phyloP scores from a whole-genome alignment of 2,329 filamentous ascomycete genomes.

The Penicillium polonicum region DNA sequence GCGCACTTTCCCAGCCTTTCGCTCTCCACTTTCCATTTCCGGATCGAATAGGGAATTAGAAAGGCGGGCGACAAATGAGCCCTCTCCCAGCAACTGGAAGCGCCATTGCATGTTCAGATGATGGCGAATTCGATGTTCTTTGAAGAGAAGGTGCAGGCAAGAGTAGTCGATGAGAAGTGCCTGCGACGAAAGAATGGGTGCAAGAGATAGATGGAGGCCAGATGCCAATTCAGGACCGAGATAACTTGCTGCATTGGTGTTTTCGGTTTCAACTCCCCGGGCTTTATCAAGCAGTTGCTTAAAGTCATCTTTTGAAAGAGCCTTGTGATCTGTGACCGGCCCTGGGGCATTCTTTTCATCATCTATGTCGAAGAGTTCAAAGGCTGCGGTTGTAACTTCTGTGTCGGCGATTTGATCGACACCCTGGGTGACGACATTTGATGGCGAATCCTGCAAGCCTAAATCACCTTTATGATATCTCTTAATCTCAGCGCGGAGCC shows the following conservation, averaged over 20 bases:
- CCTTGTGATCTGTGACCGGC: constrained; percentile 24
- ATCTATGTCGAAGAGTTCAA: constrained; percentile 40
- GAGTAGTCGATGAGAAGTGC: constrained; percentile 73
- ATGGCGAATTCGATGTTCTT: constrained; percentile 65
- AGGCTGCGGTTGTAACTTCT: constrained; percentile 23
- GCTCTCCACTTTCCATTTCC: constrained; percentile 75
- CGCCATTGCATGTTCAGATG: constrained; percentile 74
- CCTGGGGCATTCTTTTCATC: constrained; percentile 25
- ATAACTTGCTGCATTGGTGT: constrained; percentile 9
- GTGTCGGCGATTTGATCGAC: not conserved
- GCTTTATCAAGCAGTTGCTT: constrained; percentile 29
- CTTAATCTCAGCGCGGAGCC: constrained; percentile 39
- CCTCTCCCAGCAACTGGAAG: constrained; percentile 83
- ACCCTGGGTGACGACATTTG: not conserved
- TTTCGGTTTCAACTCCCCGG: constrained; percentile 20
- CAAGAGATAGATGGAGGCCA: constrained; percentile 69
- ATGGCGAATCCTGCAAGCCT: constrained; percentile 24
- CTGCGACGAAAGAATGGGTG: constrained; percentile 70
- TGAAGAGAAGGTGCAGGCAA: constrained; percentile 74
- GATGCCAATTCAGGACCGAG: constrained; percentile 46
- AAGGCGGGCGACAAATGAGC: constrained; percentile 75
- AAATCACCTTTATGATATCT: constrained; percentile 33
- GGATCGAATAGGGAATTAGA: constrained; percentile 82
- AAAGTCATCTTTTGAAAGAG: constrained; percentile 32
- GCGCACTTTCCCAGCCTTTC: constrained; percentile 65